Evolutionary conservation across 768 basidiomycete genomes (phyloP).

Genomic region (Boletus bicolor): DNA sequence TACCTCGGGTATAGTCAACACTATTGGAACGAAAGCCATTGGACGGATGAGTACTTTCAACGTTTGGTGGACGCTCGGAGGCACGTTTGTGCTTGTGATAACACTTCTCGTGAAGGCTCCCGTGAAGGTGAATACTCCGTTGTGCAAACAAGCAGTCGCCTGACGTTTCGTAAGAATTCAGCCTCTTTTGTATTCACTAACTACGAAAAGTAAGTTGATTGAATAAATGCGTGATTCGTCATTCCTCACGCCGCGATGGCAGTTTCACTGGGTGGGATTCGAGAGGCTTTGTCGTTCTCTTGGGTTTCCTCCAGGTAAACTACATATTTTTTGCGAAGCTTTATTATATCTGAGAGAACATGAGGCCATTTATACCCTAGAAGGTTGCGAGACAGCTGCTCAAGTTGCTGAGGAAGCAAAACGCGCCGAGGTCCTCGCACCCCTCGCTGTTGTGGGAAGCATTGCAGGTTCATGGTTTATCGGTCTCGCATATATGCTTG

Average conservation of each 20-base stretch:
- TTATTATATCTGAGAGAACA: neutral
- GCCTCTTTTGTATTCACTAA: slow-evolving; percentile 54
- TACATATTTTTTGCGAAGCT: neutral
- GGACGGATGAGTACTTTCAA: slow-evolving; percentile 54
- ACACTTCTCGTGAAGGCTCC: slow-evolving; percentile 57
- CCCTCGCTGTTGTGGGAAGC: slow-evolving; percentile 53
- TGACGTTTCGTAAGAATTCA: slow-evolving; percentile 39
- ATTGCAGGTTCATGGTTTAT: slow-evolving; percentile 57
- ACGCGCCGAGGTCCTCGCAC: slow-evolving; percentile 54
- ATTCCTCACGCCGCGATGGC: neutral
- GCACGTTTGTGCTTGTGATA: slow-evolving; percentile 54
- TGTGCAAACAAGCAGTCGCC: neutral
- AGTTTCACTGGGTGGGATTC: slow-evolving; percentile 57
- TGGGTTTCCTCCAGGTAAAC: slow-evolving; percentile 44
- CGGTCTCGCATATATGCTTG: slow-evolving; percentile 55
- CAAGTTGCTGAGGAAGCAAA: slow-evolving; percentile 60
- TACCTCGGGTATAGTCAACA: slow-evolving; percentile 52
- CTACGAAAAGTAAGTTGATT: slow-evolving; percentile 44
- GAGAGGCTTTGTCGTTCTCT: slow-evolving; percentile 53
- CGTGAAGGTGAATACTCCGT: slow-evolving; percentile 36
- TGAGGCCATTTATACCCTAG: slow-evolving; percentile 56
- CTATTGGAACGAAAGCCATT: slow-evolving; percentile 53
- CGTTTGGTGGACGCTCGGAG: slow-evolving; percentile 61
- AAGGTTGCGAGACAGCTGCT: slow-evolving; percentile 63
- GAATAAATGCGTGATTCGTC: neutral